These are phyloP conservation scores for Beta lomatogona DNA, from an alignment of 179 eudicot genomes.

Conservation along the genomic window DNA sequence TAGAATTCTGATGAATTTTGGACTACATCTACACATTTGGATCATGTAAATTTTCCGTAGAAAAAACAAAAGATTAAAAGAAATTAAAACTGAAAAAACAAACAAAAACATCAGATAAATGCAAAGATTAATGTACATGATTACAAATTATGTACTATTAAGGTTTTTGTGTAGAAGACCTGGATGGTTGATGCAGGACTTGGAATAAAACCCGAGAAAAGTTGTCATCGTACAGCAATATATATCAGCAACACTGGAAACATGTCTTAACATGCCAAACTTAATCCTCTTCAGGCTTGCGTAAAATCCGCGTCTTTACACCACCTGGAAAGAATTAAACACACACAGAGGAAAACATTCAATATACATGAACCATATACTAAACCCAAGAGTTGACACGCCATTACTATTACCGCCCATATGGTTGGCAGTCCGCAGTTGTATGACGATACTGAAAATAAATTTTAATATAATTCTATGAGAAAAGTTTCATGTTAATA, in stretches of 20 bases:
- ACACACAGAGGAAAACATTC: background rate
- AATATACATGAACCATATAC: background rate
- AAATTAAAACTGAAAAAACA: background rate
- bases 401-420: background rate
- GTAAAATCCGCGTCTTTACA: constrained; percentile 58
- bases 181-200: background rate
- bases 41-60: constrained; percentile 12
- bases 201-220: background rate
- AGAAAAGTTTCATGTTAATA: too few species aligned
- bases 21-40: constrained; percentile 32
- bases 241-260: background rate
- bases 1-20: constrained; percentile 8
- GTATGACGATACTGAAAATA: too few species aligned
- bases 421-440: too few species aligned
- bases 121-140: constrained; percentile 32
- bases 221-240: background rate
- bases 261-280: background rate
- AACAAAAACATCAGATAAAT: background rate
- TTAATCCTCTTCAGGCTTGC: constrained; percentile 30
- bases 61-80: background rate
- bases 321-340: constrained; percentile 45
- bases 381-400: background rate
- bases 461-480: too few species aligned
- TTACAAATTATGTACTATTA: background rate
- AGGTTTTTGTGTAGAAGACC: constrained; percentile 23